Base-by-base conservation (phyloP, 257 asterid genomes). In the Apocynum venetum region DNA sequence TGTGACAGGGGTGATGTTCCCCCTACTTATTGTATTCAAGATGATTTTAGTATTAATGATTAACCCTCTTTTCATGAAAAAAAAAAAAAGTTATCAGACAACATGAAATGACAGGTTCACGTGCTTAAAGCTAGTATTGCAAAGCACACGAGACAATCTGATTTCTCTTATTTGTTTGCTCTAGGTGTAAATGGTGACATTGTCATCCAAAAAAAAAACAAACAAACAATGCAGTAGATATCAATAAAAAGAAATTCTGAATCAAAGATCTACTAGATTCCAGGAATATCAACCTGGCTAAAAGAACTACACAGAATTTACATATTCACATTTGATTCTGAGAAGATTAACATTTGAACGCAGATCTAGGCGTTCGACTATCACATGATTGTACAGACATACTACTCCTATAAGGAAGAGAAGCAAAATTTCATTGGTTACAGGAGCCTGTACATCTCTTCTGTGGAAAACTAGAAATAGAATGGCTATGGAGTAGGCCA, bases 391-490 rank as follows among this genome's bases (percentile, higher is more conserved):
- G 46, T 38, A 65, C 71, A 65, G 47, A 65, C 71, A 59, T 38
- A 40, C 72, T 66, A 66, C 71, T 40, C 52, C 72, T 68, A 43
- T 2, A 43, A 44, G 73, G 51, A 67, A 68, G 53, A 68, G 0
- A 68, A 68, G 73, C 36, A 68, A 68, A 68, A 68, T 68, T 68
- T 43, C 73, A 68, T 43, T 44, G 72, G 73, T 68, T 68, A 68
- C 73, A 68, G 15, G 51, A 68, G 73, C 73, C 73, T 68, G 73
- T 68, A 68, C 73, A 68, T 68, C 73, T 68, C 73, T 68, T 40
- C 35, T 19, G 36, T 68, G 47, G 49, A 68, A 68, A 68, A 8
- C 36, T 41, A 68, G 15, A 43, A 43, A 68, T 12, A 57, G 64
- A 57, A 66, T 41, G 71, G 51, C 49, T 38, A 66, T 40, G 49